Base-by-base conservation (phyloP, 495 filamentous ascomycete species). In the Neurospora sp. region DNA sequence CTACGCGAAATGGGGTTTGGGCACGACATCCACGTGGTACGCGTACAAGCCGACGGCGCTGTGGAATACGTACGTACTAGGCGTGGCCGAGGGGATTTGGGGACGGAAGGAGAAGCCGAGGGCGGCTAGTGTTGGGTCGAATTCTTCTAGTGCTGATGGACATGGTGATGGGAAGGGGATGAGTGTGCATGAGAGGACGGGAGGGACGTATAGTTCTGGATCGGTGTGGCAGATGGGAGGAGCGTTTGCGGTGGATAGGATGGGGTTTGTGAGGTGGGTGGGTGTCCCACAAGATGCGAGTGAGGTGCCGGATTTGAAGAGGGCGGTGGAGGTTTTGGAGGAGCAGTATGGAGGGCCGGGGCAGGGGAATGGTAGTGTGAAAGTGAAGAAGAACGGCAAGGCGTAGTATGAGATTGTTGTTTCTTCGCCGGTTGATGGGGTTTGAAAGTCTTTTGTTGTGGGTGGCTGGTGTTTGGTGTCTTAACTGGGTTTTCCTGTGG, bases 171-270 rank as follows among this genome's bases (percentile, higher is more conserved):
- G 53, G 27, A 18, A 65, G 4, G 53, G 27, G 27, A 65, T 65
- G 53, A 65, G 27, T 65, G 53, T 65, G 53, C 53, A 65, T 18
- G 53, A 65, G 53, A 65, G 53, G 53, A 65, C 53, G 53, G 53
- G 53, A 3, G 53, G 53, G 6, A 65, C 53, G 22, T 65, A 65
- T 14, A 31, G 27, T 18, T 65, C 53, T 7, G 53, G 53, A 16
- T 86, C 73, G 68, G 76, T 86, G 41, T 90, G 88, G 88, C 88
- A 91, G 82, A 87, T 80, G 37, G 76, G 83, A 48, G 89, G 88
- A 39, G 84, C 83, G 59, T 91, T 87, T 78, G 86, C 84, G 6
- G 78, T 90, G 14, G 87, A 89, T 76, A 73, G 75, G 38, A 76
- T 81, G 1, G 88, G 88, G 4, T 72, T 81, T 22, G 83, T 91